These are phyloP conservation scores for Tremellales sp. DNA, from an alignment of 1,284 basidiomycete genomes.

Conservation along the genomic window DNA sequence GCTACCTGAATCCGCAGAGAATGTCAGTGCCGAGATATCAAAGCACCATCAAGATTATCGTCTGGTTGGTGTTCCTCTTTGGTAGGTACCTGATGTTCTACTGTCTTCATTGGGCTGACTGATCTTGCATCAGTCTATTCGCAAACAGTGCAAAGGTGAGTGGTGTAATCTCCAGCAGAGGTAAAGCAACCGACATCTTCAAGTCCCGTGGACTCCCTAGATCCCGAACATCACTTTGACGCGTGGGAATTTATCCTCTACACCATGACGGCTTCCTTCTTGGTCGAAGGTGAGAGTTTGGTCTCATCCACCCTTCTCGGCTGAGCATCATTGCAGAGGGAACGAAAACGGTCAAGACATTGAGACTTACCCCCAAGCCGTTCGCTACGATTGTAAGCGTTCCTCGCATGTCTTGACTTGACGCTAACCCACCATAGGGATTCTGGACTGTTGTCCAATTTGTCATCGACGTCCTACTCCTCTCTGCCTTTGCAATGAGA, in stretches of 20 bases:
- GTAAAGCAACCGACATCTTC: slow-evolving; percentile 1
- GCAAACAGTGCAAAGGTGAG: slow-evolving; percentile 62
- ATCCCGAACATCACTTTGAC: slow-evolving; percentile 56
- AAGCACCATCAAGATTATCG: slow-evolving; percentile 51
- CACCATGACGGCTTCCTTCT: slow-evolving; percentile 67
- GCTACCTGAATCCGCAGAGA: slow-evolving; percentile 70
- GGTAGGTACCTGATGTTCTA: slow-evolving; percentile 15
- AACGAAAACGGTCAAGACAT: slow-evolving; percentile 56
- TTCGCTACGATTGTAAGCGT: slow-evolving; percentile 34
- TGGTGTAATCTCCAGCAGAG: background rate
- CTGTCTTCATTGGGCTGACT: background rate
- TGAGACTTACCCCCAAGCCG: slow-evolving; percentile 37
- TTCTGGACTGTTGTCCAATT: slow-evolving; percentile 77
- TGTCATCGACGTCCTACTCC: slow-evolving; percentile 65
- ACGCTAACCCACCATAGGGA: slow-evolving; percentile 57
- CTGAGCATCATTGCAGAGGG: slow-evolving; percentile 24
- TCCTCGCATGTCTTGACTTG: slow-evolving; percentile 49
- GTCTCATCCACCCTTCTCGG: background rate
- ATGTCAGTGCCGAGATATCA: slow-evolving; percentile 75
- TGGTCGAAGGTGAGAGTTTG: slow-evolving; percentile 62
- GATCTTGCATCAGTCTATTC: slow-evolving; percentile 61
- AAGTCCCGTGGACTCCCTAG: slow-evolving; percentile 34
- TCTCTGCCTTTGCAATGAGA: slow-evolving; percentile 70
- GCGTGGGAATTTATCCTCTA: slow-evolving; percentile 75
- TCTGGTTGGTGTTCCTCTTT: slow-evolving; percentile 81